Evolutionary conservation across 2,329 filamentous ascomycete genomes (phyloP).

Genomic region (Eutypa lata): DNA sequence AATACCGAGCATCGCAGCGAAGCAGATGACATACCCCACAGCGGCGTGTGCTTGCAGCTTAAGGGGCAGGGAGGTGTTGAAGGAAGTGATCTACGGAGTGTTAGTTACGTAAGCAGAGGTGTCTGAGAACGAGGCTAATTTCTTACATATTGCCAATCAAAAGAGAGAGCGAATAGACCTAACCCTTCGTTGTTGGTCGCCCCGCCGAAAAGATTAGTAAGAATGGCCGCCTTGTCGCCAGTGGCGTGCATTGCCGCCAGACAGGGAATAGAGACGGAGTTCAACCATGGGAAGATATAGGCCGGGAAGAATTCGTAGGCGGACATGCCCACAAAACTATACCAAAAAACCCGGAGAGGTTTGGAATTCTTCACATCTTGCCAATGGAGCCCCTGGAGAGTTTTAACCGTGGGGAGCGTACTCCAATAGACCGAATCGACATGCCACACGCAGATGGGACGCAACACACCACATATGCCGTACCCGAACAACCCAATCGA

Average conservation of each 20-base stretch:
- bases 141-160: slow-evolving; percentile 56
- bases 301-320: slow-evolving; percentile 52
- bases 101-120: neutral
- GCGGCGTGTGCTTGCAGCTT: slow-evolving; percentile 45
- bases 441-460: slow-evolving; percentile 53
- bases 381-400: slow-evolving; percentile 53
- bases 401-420: slow-evolving; percentile 50
- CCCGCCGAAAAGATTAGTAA: slow-evolving; percentile 51
- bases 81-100: slow-evolving; percentile 47
- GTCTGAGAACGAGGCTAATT: neutral
- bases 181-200: slow-evolving; percentile 50
- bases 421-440: slow-evolving; percentile 56
- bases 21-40: slow-evolving; percentile 46
- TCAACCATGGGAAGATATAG: slow-evolving; percentile 54
- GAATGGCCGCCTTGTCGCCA: slow-evolving; percentile 37
- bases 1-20: slow-evolving; percentile 46
- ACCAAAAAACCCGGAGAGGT: slow-evolving; percentile 51
- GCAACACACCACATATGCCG: slow-evolving; percentile 49
- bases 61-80: slow-evolving; percentile 50
- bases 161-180: slow-evolving; percentile 44
- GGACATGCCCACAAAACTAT: slow-evolving; percentile 45
- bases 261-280: slow-evolving; percentile 52
- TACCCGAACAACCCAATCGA: slow-evolving; percentile 56
- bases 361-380: slow-evolving; percentile 47
- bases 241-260: slow-evolving; percentile 50